phyloP scores from a whole-genome alignment of 441 rosid species.

The Breynia disticha region DNA sequence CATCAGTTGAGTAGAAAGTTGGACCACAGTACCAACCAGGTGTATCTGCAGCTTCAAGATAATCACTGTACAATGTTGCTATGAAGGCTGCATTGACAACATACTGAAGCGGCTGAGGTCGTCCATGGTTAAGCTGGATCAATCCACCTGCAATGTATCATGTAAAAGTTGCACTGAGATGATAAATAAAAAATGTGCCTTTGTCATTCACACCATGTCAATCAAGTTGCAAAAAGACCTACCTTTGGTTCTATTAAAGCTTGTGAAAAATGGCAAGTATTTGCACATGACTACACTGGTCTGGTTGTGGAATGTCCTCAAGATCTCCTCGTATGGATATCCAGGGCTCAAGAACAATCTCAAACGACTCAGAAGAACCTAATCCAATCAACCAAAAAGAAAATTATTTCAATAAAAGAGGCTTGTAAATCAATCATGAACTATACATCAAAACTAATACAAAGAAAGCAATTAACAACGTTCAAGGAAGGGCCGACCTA shows the following conservation, averaged over 20 bases:
- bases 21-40: slow-evolving; percentile 95
- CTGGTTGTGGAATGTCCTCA: slow-evolving; percentile 79
- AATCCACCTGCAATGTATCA: slow-evolving; percentile 45
- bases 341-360: slow-evolving; percentile 86
- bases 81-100: slow-evolving; percentile 77
- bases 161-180: slow-evolving; percentile 1
- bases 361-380: slow-evolving; percentile 66
- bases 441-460: background rate
- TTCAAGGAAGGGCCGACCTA: background rate
- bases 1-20: slow-evolving; percentile 57
- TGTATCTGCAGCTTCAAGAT: slow-evolving; percentile 84
- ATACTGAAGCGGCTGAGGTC: slow-evolving; percentile 84
- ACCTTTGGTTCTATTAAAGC: slow-evolving; percentile 71
- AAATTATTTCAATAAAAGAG: slow-evolving; percentile 4
- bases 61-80: slow-evolving; percentile 64
- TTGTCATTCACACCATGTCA: background rate
- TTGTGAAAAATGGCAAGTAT: slow-evolving; percentile 57
- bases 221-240: slow-evolving; percentile 13
- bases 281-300: slow-evolving; percentile 78
- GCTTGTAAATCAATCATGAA: background rate
- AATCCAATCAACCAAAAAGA: background rate
- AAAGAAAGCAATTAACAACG: background rate
- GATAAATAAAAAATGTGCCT: background rate
- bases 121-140: slow-evolving; percentile 75
- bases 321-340: slow-evolving; percentile 79